phyloP scores from a whole-genome alignment of 176 grass and related monocot species.

The Tillandsia leiboldiana region DNA sequence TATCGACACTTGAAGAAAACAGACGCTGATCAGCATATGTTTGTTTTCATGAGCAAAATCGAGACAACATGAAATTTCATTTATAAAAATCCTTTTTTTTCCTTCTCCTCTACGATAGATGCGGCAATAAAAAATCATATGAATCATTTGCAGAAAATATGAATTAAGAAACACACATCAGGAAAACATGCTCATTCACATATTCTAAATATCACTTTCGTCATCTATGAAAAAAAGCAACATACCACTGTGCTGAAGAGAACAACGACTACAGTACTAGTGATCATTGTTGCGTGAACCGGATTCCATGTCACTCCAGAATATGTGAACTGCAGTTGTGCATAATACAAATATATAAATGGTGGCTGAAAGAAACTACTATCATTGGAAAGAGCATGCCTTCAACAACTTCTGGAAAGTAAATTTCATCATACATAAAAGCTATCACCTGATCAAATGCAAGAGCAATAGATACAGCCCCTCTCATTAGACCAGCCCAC shows the following conservation, averaged over 20 bases:
- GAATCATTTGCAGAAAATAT: too few relatives aligned
- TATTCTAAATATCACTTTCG: too few relatives aligned
- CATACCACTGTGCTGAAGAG: conserved; percentile 71
- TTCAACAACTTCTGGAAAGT: not conserved
- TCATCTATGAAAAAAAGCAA: not conserved
- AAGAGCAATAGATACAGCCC: conserved; percentile 67
- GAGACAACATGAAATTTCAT: too few relatives aligned
- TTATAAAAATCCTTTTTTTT: too few relatives aligned
- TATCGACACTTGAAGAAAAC: too few relatives aligned
- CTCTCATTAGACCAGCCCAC: conserved; percentile 94
- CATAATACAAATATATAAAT: conserved; percentile 15
- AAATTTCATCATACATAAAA: not conserved
- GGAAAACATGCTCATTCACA: too few relatives aligned
- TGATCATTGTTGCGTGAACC: conserved; percentile 62
- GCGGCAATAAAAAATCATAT: too few relatives aligned
- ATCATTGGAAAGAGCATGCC: not conserved
- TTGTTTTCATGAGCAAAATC: too few relatives aligned
- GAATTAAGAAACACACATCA: too few relatives aligned
- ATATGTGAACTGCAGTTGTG: conserved; percentile 48
- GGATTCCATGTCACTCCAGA: conserved; percentile 57
- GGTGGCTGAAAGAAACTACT: not conserved
- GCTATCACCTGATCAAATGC: conserved; percentile 66
- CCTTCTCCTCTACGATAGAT: too few relatives aligned
- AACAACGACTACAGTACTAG: conserved; percentile 62
- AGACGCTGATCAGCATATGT: too few relatives aligned